Evolutionary conservation across 371 early-diverging fungal genomes (phyloP).

Genomic region (Mucor irregularis): DNA sequence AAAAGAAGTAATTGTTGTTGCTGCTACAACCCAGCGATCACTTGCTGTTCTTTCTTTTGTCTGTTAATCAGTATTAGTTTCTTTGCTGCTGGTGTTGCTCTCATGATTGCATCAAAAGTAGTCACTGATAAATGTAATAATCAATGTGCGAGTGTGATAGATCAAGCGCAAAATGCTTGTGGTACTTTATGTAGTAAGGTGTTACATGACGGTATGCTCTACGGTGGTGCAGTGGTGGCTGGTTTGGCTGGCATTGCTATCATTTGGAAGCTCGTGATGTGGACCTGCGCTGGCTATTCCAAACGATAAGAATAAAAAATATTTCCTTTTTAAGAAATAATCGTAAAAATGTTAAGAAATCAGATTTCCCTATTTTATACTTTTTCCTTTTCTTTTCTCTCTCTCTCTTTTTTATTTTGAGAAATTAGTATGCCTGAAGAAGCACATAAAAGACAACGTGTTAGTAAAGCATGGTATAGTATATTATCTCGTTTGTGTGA

Average conservation of each 20-base stretch:
- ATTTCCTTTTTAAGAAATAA: too few species aligned
- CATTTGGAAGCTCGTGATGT: constrained; percentile 30
- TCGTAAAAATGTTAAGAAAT: neutral
- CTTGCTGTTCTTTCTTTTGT: constrained; percentile 33
- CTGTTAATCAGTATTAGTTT: constrained; percentile 26
- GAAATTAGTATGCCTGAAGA: constrained; percentile 18
- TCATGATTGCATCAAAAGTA: constrained; percentile 33
- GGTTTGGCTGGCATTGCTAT: constrained; percentile 27
- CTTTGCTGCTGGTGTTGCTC: constrained; percentile 28
- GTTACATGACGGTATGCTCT: constrained; percentile 34
- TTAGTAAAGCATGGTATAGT: constrained; percentile 54
- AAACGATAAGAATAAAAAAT: constrained; percentile 1
- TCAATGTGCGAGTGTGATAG: constrained; percentile 8
- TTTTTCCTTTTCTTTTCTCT: constrained; percentile 1
- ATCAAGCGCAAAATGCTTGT: constrained; percentile 13
- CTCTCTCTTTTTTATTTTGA: neutral
- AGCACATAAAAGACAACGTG: constrained; percentile 35
- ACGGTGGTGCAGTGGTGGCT: constrained; percentile 37
- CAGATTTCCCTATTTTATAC: neutral
- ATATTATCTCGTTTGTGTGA: neutral
- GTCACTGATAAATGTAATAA: constrained; percentile 22
- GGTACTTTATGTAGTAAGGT: constrained; percentile 25
- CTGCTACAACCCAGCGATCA: constrained; percentile 34
- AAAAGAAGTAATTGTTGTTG: constrained; percentile 8
- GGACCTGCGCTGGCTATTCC: constrained; percentile 32